Evolutionary conservation across 192 early-diverging fungal genomes (phyloP), one percentile per base, ranked within the genome.

Genomic region (Phycomyces nitens): DNA sequence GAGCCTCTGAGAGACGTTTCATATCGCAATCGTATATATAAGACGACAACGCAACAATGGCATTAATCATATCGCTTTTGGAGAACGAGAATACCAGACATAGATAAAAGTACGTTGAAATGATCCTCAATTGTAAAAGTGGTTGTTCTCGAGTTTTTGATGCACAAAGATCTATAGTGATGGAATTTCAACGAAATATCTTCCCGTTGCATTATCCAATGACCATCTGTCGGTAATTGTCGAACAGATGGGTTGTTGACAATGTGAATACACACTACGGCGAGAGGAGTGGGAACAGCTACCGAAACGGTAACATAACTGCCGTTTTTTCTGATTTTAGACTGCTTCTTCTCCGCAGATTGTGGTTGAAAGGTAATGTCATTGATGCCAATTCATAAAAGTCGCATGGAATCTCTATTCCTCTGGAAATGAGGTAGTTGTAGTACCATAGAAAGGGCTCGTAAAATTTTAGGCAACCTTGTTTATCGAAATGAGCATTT

Each of bases 51-150:
- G 52, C 52, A 53, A 53, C 52, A 53, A 53, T 53, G 52, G 52
- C 52, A 53, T 53, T 53, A 23, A 53, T 53, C 22, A 53, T 53
- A 53, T 53, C 52, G 16, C 52, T 53, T 53, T 23, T 53, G 52
- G 21, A 55, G 24, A n/a, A 58, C 56, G n/a, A 58, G 56, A 16
- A 58, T 22, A 58, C 56, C 56, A 20, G 56, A 58, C 56, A 58
- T 58, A n/a, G 56, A 58, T 22, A 58, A 58, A 24, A 43, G 58
- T 23, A 44, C 41, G 18, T 59, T 59, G 42, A 59, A 42, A 20
- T 59, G n/a, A 44, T 20, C 21, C 9, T 43, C 40, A 11, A 59
- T 47, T 26, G 58, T 44, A 44, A 59, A 41, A 26, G 6, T 42
- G 40, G 42, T 27, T 24, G 41, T 44, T 47, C 2, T 43, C 7